Base-by-base conservation (phyloP, 2,329 filamentous ascomycete species). In the Cladosporium sp. region DNA sequence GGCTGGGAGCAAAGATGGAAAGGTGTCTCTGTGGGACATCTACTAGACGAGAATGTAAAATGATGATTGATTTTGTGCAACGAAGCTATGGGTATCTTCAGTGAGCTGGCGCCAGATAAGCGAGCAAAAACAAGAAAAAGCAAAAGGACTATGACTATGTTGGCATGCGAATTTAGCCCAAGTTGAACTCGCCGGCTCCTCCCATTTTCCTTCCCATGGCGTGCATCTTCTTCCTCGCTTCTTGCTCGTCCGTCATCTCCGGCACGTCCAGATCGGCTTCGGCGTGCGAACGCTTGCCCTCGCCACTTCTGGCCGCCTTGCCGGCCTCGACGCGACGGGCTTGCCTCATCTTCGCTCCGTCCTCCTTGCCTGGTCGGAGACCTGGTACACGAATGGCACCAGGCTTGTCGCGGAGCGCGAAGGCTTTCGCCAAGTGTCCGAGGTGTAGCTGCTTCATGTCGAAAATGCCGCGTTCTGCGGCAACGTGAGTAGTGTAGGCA, bases 21-120 rank as follows among this genome's bases (percentile, higher is more conserved):
- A 96, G 77, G 87, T 98, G 69, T 96, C 92, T 75, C 81, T 99
- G 71, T 99, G 95, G 95, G 92, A 97, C 80, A 88, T 98, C 66
- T 99, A 95, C 66, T 84, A 71, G 75, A 51, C 1, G 26, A 41
- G 1, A 26, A 18, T 30, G 30, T n/a, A 44, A 11, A 28, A 62
- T 26, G 30, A 28, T 62, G 24, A 10, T 24, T 51, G 21, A 14
- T 34, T 44, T 30, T 63, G 34, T 63, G 61, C 61, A 64, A 57
- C 55, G 61, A 64, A 64, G 61, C 61, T 64, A 57, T 57, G 61
- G 61, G 61, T 64, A 64, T 64, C 61, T 64, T 64, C 61, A 63
- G 49, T 63, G 60, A 30, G 30, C n/a, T 59, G 32, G 30, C 49
- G 41, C 41, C 41, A 47, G n/a, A 58, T 18, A 11, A 51, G 14